Evolutionary conservation across 2,329 filamentous ascomycete genomes (phyloP).

Genomic region (Fonsecaea nubica): DNA sequence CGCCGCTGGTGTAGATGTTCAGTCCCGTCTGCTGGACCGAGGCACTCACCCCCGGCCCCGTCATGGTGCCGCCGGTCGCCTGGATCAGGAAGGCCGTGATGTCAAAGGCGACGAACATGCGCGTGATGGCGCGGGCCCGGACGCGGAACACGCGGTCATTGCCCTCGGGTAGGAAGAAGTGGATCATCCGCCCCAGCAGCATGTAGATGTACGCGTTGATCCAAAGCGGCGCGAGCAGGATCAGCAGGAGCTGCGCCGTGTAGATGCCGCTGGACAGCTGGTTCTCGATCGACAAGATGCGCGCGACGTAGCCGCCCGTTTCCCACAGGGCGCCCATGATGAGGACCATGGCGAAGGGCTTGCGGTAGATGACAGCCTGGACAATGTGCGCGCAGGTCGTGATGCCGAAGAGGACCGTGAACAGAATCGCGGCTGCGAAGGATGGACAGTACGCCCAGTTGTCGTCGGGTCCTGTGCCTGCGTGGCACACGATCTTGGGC

Average conservation of each 20-base stretch:
- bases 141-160: constrained; percentile 47
- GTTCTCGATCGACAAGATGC: constrained; percentile 39
- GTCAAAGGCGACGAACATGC: constrained; percentile 53
- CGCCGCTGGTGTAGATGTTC: constrained; percentile 53
- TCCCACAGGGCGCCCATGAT: constrained; percentile 55
- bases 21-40: constrained; percentile 47
- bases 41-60: constrained; percentile 41
- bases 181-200: constrained; percentile 55
- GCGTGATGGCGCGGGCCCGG: constrained; percentile 47
- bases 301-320: constrained; percentile 47
- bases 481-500: constrained; percentile 24
- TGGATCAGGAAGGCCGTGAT: constrained; percentile 56
- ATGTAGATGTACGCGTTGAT: constrained; percentile 59
- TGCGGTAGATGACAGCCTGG: constrained; percentile 47
- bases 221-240: constrained; percentile 55
- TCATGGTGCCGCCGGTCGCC: constrained; percentile 48
- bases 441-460: constrained; percentile 49
- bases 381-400: constrained; percentile 44
- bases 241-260: constrained; percentile 50
- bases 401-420: constrained; percentile 47
- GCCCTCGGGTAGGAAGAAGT: constrained; percentile 47
- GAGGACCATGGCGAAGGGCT: constrained; percentile 53
- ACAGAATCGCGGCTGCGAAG: constrained; percentile 46
- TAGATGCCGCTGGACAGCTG: constrained; percentile 33
- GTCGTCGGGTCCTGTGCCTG: constrained; percentile 25